Evolutionary conservation across 2,329 filamentous ascomycete genomes (phyloP).

Genomic region (Ceratocystis papillata): DNA sequence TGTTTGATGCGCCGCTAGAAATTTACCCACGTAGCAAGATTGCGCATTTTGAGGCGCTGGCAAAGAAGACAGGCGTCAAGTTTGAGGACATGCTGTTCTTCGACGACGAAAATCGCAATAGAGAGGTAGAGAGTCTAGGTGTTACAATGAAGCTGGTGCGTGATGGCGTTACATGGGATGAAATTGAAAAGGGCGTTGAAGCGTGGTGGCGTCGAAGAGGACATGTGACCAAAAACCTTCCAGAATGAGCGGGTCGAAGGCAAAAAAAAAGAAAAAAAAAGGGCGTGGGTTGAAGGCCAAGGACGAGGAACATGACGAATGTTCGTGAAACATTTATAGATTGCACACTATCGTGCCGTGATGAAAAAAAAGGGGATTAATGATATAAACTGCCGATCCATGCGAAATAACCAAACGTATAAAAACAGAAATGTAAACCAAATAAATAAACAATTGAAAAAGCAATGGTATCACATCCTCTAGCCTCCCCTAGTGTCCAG

Average conservation of each 20-base stretch:
- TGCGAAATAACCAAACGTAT: background rate
- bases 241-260: background rate
- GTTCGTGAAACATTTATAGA: background rate
- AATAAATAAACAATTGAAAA: conserved; percentile 12
- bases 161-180: conserved; percentile 64
- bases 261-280: background rate
- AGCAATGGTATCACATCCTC: conserved; percentile 20
- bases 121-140: conserved; percentile 66
- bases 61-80: conserved; percentile 56
- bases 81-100: conserved; percentile 92
- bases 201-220: conserved; percentile 69
- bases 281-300: background rate
- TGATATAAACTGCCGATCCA: background rate
- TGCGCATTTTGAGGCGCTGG: conserved; percentile 68
- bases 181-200: conserved; percentile 67
- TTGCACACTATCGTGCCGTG: background rate
- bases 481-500: conserved; percentile 1
- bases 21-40: conserved; percentile 72
- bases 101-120: conserved; percentile 80
- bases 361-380: background rate
- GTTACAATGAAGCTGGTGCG: conserved; percentile 75
- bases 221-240: conserved; percentile 26
- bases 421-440: background rate
- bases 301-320: background rate
- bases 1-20: conserved; percentile 49